A percentile compares a stretch with the other conserved stretches of the same genome.
Conservation (phyloP, 2,329 filamentous ascomycete species). For the Tolypocladium amazonense region DNA sequence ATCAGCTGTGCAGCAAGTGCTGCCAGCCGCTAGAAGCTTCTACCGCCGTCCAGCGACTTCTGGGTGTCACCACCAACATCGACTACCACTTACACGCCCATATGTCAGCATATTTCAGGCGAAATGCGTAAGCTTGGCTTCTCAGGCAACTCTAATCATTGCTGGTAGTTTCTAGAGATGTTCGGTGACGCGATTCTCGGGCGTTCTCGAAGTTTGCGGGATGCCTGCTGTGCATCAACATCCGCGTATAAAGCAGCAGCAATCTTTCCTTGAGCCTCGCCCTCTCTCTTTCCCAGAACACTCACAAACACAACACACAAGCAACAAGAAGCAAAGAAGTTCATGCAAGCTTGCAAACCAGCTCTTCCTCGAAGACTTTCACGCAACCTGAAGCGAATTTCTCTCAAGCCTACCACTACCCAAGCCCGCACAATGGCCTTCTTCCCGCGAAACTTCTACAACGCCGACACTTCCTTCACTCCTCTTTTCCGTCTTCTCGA, state of each 20-base stretch:
- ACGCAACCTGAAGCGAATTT: constrained; percentile 14
- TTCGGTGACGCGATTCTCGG: constrained; percentile 8
- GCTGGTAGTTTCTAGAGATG: constrained; percentile 12
- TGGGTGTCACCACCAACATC: constrained; percentile 1
- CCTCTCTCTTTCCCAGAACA: constrained; percentile 13
- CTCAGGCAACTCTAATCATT: not conserved
- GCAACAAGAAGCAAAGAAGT: constrained; percentile 6
- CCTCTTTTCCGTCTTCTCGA: constrained; percentile 55
- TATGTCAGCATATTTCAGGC: constrained; percentile 5
- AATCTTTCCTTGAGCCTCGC: constrained; percentile 3
- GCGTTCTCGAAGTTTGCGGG: constrained; percentile 9
- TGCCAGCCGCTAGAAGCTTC: constrained; percentile 12
- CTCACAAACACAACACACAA: constrained; percentile 7
- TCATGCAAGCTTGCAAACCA: constrained; percentile 14
- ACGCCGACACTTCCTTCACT: constrained; percentile 39
- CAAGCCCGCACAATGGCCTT: constrained; percentile 43
- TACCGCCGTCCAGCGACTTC: constrained; percentile 10
- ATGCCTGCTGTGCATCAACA: not conserved
- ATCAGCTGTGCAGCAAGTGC: not conserved
- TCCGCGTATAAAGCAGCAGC: constrained; percentile 19
- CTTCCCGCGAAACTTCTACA: constrained; percentile 44
- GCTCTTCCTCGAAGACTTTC: constrained; percentile 12
- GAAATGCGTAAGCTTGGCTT: not conserved
- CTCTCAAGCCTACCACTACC: constrained; percentile 10
- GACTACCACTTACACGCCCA: not conserved